These are phyloP conservation scores for Colletotrichum gigasporum DNA, from an alignment of 2,329 filamentous ascomycete genomes.

Conservation along the genomic window DNA sequence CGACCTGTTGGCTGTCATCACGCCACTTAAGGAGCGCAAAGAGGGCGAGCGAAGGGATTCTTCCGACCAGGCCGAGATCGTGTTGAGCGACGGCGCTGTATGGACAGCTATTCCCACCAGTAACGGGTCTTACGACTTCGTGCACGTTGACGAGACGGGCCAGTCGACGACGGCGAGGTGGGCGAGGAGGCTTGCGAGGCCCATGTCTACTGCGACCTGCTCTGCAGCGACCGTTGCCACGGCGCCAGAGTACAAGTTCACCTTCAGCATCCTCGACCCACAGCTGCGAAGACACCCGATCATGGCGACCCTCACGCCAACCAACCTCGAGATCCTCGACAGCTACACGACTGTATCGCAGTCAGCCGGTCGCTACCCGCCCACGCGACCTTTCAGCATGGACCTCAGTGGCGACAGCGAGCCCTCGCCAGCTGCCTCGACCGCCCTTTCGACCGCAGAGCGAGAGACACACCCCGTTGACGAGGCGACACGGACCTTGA, in stretches of 20 bases:
- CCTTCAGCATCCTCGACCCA: constrained; percentile 80
- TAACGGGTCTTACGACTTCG: constrained; percentile 74
- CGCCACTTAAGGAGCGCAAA: constrained; percentile 61
- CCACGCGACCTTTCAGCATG: constrained; percentile 46
- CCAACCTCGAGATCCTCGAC: constrained; percentile 75
- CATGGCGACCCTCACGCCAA: constrained; percentile 72
- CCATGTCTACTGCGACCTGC: constrained; percentile 34
- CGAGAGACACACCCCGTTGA: constrained; percentile 34
- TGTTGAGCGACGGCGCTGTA: constrained; percentile 69
- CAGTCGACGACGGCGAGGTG: constrained; percentile 71
- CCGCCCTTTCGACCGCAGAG: constrained; percentile 3
- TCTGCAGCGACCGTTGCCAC: constrained; percentile 35
- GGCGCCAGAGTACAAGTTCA: constrained; percentile 66
- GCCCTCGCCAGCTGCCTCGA: background rate
- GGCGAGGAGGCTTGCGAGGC: constrained; percentile 60
- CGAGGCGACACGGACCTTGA: constrained; percentile 34
- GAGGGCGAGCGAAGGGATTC: constrained; percentile 53
- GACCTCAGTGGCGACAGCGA: constrained; percentile 29
- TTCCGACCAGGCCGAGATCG: constrained; percentile 70
- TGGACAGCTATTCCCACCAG: constrained; percentile 64
- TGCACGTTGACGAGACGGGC: constrained; percentile 66
- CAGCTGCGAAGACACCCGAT: constrained; percentile 77
- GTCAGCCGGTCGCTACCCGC: constrained; percentile 58
- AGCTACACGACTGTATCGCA: constrained; percentile 68
- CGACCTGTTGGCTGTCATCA: constrained; percentile 72